Conservation (phyloP, 805 yeast genomes). For the Metschnikowia similis region DNA sequence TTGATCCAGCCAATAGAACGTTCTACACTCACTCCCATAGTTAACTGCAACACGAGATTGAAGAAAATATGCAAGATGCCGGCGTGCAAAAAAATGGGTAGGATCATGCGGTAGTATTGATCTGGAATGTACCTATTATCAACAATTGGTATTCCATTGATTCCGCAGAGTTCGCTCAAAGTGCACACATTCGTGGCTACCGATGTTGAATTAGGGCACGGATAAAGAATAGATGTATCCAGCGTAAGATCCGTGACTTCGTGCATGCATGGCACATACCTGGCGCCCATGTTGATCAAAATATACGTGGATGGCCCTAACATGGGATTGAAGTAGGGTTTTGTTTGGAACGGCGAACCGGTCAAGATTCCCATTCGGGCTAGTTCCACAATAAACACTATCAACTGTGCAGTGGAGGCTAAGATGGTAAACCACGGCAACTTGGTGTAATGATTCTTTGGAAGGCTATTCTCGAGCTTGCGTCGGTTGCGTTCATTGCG, state of each 20-base stretch:
- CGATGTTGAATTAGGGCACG: slow-evolving; percentile 67
- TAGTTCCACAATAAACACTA: slow-evolving; percentile 60
- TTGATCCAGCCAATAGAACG: slow-evolving; percentile 50
- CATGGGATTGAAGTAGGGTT: slow-evolving; percentile 76
- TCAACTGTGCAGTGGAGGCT: slow-evolving; percentile 44
- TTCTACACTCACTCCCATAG: slow-evolving; percentile 61
- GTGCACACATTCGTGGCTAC: slow-evolving; percentile 52
- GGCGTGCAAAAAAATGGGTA: slow-evolving; percentile 72
- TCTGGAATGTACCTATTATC: slow-evolving; percentile 40
- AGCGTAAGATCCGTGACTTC: slow-evolving; percentile 47
- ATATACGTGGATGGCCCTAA: slow-evolving; percentile 68
- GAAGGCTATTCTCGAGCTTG: slow-evolving; percentile 13
- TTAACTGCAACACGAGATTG: slow-evolving; percentile 56
- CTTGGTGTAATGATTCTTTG: slow-evolving; percentile 21
- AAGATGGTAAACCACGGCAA: slow-evolving; percentile 40
- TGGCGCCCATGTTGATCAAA: slow-evolving; percentile 64
- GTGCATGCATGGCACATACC: slow-evolving; percentile 71
- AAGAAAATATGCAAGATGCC: slow-evolving; percentile 66
- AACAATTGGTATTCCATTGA: slow-evolving; percentile 42
- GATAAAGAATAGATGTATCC: slow-evolving; percentile 44
- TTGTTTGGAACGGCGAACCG: slow-evolving; percentile 60
- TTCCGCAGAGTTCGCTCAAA: slow-evolving; percentile 56
- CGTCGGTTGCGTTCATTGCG: slow-evolving; percentile 15
- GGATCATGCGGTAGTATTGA: slow-evolving; percentile 67
- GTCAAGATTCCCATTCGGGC: slow-evolving; percentile 54